Base-by-base conservation (phyloP, 495 filamentous ascomycete genomes). In the Xylaria cubensis region DNA sequence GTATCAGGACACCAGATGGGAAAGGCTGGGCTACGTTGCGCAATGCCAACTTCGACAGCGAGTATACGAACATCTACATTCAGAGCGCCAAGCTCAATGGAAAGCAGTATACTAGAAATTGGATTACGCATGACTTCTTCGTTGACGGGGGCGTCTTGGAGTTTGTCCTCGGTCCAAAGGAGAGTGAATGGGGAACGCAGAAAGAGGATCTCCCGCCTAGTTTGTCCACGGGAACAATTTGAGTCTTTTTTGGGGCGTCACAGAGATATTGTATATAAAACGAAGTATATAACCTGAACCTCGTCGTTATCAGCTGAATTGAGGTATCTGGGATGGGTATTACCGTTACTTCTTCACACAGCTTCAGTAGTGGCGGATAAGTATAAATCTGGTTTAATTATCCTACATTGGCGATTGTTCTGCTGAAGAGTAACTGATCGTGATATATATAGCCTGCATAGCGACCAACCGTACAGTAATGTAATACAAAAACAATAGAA, bases 121-220 rank as follows among this genome's bases (percentile, higher is more conserved):
- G 92, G 91, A 90, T 94, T 68, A 86, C 84, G 29, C 92, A 94
- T 75, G 88, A 89, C 21, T 93, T 94, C 74, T 94, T 94, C 77
- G 76, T 87, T 0, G 82, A 89, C 26, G 92, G 92, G 1, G 87
- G 88, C 51, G 83, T 88, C 71, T 79, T 94, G 62, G 90, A 93
- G 72, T 81, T 93, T 59, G 83, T 81, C 34, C 81, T 93, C 1
- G 92, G 91, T 0, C 73, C 80, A n/a, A 80, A 80, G 50, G 92
- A 94, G 79, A 88, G 88, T 70, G 87, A 86, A 72, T 94, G 92
- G 92, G 92, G 92, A 7, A 92, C 88, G 9, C 77, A 67, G 26
- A 81, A 85, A n/a, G 86, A 83, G 64, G 91, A 93, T 80, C 73
- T 92, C 67, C 92, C 92, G 67, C 91, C 92, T 15, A 90, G 88